Conservation (phyloP, 2,329 filamentous ascomycete genomes). For the Epicoccum nigrum region DNA sequence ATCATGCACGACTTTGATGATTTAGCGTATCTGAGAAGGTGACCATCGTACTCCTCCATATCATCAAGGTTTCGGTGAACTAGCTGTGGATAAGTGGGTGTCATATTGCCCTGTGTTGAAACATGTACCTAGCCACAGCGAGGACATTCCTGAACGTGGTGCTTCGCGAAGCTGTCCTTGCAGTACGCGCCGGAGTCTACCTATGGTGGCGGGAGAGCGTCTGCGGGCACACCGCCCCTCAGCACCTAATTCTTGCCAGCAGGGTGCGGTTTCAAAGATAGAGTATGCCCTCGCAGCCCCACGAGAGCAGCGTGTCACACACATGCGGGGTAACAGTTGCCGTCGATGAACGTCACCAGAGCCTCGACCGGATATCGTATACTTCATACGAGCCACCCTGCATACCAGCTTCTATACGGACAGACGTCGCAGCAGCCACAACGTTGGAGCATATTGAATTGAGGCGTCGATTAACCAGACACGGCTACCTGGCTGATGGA, state of each 20-base stretch:
- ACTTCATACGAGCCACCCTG: neutral
- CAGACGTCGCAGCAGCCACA: constrained; percentile 3
- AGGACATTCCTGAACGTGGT: constrained; percentile 2
- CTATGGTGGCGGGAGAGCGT: neutral
- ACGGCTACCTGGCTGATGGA: constrained; percentile 17
- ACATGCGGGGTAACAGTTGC: constrained; percentile 26
- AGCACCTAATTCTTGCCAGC: constrained; percentile 17
- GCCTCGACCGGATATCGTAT: neutral
- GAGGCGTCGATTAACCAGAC: constrained; percentile 11
- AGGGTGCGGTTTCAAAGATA: constrained; percentile 11
- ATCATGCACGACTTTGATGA: too few relatives aligned
- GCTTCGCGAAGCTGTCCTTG: constrained; percentile 12
- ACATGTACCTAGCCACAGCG: constrained; percentile 1
- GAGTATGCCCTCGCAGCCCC: constrained; percentile 13
- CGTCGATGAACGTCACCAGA: constrained; percentile 17
- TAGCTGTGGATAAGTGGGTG: neutral
- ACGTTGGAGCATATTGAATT: constrained; percentile 5
- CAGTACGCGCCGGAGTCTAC: neutral
- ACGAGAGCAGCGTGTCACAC: constrained; percentile 16
- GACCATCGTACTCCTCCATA: neutral
- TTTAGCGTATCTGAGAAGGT: too few relatives aligned
- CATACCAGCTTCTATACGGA: neutral
- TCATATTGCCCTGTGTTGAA: constrained; percentile 2
- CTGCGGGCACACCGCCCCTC: neutral
- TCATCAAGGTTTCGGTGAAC: neutral